Base-by-base conservation (phyloP, 106 monocot genomes). In the Phalaenopsis aphrodite region DNA sequence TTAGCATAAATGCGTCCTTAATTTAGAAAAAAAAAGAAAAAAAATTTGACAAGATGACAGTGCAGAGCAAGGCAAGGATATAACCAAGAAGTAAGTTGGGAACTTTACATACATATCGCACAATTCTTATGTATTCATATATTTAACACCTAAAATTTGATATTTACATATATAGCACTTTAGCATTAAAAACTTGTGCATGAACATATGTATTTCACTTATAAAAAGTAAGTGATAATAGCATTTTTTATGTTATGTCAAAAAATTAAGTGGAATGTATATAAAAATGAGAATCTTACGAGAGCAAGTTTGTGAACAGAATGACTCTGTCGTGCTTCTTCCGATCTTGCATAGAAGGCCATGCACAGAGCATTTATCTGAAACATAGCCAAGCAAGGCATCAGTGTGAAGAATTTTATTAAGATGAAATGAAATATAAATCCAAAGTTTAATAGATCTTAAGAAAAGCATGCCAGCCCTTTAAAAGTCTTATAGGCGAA, bases 321-420 rank as follows among this genome's bases (percentile, higher is more conserved):
- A 82, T 92, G 89, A 84, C 78, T 92, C 78, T 94, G 94, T 3
- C 88, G 92, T 38, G 98, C 90, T 85, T 98, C 98, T 87, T 98
- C 98, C 46, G 98, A 98, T 83, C 98, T 87, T 79, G 98, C 98
- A 92, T 92, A 91, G 76, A 98, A 94, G 56, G 98, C 98, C 98
- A 98, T 98, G 85, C 92, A 98, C 76, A 98, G 83, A 3, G 94
- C 94, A 85, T 92, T 88, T 84, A 98, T 88, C 98, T 98, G 72
- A 21, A 72, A 76, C 36, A 81, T 0, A 81, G 81, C 18, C 41
- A 75, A 1, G 72, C 42, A 66, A 69, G 15, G 37, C 12, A 39
- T 3, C 39, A 69, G 4, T 37, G 69, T 69, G 3, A 69, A 39
- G 15, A 12, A 39, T 69, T 37, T 14, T 38, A 15, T 5, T 69